These are phyloP conservation scores for Fragilariopsis cylindrus DNA, from an alignment of 108 stramenopile species.

Conservation along the genomic window DNA sequence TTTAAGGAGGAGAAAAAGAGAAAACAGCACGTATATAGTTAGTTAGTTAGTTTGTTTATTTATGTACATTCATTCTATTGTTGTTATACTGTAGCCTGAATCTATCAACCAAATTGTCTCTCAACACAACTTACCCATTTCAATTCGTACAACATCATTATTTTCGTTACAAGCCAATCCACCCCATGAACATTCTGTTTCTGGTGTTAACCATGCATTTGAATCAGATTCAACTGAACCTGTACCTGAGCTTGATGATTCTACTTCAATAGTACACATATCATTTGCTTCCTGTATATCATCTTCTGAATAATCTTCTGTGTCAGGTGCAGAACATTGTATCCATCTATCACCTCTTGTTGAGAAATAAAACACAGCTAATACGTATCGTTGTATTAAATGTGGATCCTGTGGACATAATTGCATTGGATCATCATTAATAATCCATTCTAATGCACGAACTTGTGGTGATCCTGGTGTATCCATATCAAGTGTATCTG, in stretches of 20 bases:
- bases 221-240: conserved; percentile 10
- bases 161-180: conserved; percentile 55
- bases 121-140: conserved; percentile 40
- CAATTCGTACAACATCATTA: conserved; percentile 32
- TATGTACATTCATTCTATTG: not conserved
- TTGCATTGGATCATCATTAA: conserved; percentile 43
- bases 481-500: conserved; percentile 29
- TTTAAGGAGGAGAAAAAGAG: not conserved
- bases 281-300: conserved; percentile 4
- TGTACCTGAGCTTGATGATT: conserved; percentile 4
- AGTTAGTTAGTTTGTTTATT: not conserved
- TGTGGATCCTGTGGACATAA: conserved; percentile 46
- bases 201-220: conserved; percentile 64
- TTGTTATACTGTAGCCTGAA: too few species aligned
- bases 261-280: conserved; percentile 37
- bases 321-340: conserved; percentile 58
- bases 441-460: conserved; percentile 49
- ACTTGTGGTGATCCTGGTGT: conserved; percentile 44
- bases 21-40: not conserved
- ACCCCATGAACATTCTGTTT: conserved; percentile 65
- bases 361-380: conserved; percentile 56
- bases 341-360: conserved; percentile 57
- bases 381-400: conserved; percentile 49
- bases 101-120: too few species aligned
- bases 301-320: conserved; percentile 8